A percentile compares a stretch with the other conserved stretches of the same genome.
These are phyloP conservation scores for Coemansia sp. DNA, from an alignment of 192 early-diverging fungal species.

Conservation along the genomic window DNA sequence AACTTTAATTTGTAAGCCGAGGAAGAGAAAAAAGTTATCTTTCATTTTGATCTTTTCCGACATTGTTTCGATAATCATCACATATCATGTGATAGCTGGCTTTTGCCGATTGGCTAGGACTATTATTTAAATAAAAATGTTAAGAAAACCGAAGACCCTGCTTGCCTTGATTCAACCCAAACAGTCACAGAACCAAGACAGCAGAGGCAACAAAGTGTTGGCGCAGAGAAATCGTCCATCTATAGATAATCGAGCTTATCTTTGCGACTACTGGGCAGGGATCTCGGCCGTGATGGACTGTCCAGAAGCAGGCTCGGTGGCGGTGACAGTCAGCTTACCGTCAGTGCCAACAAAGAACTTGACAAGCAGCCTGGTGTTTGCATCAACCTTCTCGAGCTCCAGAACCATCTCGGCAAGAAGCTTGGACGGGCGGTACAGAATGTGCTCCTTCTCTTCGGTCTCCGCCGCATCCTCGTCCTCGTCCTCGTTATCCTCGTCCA, in stretches of 20 bases:
- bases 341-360: constrained; percentile 48
- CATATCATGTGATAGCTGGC: neutral
- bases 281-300: constrained; percentile 47
- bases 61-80: too few species aligned
- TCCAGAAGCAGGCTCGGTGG: constrained; percentile 47
- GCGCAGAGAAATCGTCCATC: too few species aligned
- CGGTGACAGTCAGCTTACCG: constrained; percentile 50
- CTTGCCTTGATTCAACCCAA: too few species aligned
- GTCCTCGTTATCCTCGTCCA: constrained; percentile 59
- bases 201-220: too few species aligned
- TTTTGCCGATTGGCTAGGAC: neutral
- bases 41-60: too few species aligned
- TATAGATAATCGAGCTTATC: too few species aligned
- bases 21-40: constrained; percentile 4
- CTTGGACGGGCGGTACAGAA: constrained; percentile 42
- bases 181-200: too few species aligned
- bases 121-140: too few species aligned
- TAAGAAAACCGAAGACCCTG: too few species aligned
- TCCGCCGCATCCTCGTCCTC: constrained; percentile 48
- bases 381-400: constrained; percentile 33
- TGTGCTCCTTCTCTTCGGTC: constrained; percentile 18
- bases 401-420: constrained; percentile 55
- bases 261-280: constrained; percentile 13
- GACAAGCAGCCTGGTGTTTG: constrained; percentile 40
- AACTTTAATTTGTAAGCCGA: constrained; percentile 1